Conservation (phyloP, 2,329 filamentous ascomycete species). For the Fusarium longipes region DNA sequence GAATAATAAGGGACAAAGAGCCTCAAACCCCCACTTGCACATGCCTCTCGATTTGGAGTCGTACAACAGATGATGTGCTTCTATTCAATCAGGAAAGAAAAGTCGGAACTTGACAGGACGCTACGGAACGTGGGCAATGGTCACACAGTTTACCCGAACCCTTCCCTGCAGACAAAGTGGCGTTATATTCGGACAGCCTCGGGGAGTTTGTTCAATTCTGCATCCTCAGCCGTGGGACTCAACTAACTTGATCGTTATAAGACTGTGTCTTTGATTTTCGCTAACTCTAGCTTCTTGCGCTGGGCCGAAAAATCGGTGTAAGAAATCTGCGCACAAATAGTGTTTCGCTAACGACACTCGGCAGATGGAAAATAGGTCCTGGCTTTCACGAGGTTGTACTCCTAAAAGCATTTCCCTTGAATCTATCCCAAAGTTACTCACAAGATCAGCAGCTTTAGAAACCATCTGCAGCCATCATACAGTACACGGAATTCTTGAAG, state of each 20-base stretch:
- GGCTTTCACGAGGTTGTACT: not conserved
- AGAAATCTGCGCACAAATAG: conserved; percentile 22
- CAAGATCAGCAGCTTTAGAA: not conserved
- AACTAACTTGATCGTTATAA: conserved; percentile 27
- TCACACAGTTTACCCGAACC: conserved; percentile 9
- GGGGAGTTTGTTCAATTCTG: conserved; percentile 33
- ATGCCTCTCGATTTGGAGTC: conserved; percentile 9
- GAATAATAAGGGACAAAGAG: conserved; percentile 13
- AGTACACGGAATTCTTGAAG: not conserved
- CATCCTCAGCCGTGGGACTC: conserved; percentile 2
- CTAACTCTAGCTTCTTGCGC: conserved; percentile 8
- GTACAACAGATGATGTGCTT: conserved; percentile 5
- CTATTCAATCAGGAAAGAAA: conserved; percentile 9
- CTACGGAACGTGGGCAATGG: conserved; percentile 21
- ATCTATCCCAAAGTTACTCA: not conserved
- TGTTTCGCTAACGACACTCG: not conserved
- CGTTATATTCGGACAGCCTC: conserved; percentile 26
- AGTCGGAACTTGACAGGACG: conserved; percentile 14
- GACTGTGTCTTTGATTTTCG: conserved; percentile 9
- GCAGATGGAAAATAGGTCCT: not conserved
- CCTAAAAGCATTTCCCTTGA: not conserved
- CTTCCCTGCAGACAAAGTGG: conserved; percentile 8
- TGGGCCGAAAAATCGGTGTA: conserved; percentile 24
- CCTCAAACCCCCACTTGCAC: conserved; percentile 26
- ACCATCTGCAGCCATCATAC: not conserved